Evolutionary conservation across 176 grass and related monocot genomes (phyloP), one percentile per base, ranked within the genome.

Genomic region (Hyparrhenia diplandra): DNA sequence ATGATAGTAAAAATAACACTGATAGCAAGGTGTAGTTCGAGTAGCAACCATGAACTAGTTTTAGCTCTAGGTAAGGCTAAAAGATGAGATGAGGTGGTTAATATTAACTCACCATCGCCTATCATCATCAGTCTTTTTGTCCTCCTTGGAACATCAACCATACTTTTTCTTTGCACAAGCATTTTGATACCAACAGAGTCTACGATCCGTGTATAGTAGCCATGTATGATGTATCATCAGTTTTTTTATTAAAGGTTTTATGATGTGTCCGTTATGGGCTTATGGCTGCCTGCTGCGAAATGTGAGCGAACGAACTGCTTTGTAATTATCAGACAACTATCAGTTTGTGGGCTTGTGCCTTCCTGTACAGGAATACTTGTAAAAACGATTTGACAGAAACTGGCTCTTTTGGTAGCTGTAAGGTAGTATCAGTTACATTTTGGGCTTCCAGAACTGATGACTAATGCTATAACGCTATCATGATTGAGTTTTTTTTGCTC

Each of bases 21-120:
- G 47, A 67, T 37, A 68, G 14, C 58, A 80, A 92, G 16, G 55
- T 57, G 21, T 83, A 76, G 69, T 69, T 82, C 5, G 40, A 61
- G 46, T 76, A 51, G 46, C 42, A 30, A 37, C 58, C 52, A 59
- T 70, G 31, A 65, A 45, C 8, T 27, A 47, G 60, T 70, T 41
- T 72, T 63, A 62, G 16, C 25, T 76, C 52, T 73, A 77, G 40
- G 4, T 57, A 43, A 62, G 31, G 70, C 8, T 32, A 18, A 40
- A 40, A 68, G 47, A 75, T 61, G 67, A 60, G 72, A 61, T 24
- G 20, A 40, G 41, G 20, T 57, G 49, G 27, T 74, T 78, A 30
- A 64, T 74, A 37, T 60, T 72, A 76, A 52, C 13, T 73, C 21
- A 49, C 40, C 28, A 37, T 68, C 27, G 28, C 63, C 34, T 34